phyloP scores from a whole-genome alignment of 345 rosid species.

The Sonneratia caseolaris region DNA sequence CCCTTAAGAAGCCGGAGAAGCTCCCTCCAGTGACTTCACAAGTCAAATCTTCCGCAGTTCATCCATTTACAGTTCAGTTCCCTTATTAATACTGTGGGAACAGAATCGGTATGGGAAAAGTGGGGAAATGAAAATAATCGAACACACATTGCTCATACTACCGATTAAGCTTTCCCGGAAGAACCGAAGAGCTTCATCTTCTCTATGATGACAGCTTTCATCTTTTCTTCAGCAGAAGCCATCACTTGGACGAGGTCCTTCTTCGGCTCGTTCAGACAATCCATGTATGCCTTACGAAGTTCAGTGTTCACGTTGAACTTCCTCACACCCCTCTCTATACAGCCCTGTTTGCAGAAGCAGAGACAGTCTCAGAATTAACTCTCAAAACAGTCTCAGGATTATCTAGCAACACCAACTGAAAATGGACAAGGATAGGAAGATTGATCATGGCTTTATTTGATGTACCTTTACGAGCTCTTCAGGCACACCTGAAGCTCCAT shows the following conservation, averaged over 20 bases:
- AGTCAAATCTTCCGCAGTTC: too few relatives aligned
- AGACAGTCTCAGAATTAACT: neutral
- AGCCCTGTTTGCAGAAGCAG: constrained; percentile 32
- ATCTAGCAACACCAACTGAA: neutral
- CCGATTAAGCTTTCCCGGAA: constrained; percentile 59
- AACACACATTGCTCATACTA: too few relatives aligned
- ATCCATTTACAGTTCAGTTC: too few relatives aligned
- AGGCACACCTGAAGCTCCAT: constrained; percentile 93
- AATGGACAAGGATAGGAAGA: neutral
- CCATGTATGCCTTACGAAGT: constrained; percentile 73
- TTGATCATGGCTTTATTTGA: neutral
- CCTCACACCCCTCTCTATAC: constrained; percentile 67
- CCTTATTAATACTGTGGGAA: too few relatives aligned
- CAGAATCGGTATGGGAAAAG: too few relatives aligned
- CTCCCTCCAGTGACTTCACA: too few relatives aligned
- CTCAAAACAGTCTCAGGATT: neutral
- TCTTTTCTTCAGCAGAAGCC: constrained; percentile 69
- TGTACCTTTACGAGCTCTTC: constrained; percentile 61
- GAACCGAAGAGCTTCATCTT: constrained; percentile 87
- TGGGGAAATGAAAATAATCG: too few relatives aligned
- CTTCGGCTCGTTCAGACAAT: constrained; percentile 39
- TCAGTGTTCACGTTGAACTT: constrained; percentile 94
- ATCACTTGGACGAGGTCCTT: constrained; percentile 68
- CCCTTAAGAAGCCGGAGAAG: too few relatives aligned
- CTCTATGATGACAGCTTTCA: constrained; percentile 70